Percentiles rank a stretch among this genome's conserved stretches.
These are phyloP conservation scores for Quercus tomentella DNA, from an alignment of 331 rosid genomes.

Conservation along the genomic window DNA sequence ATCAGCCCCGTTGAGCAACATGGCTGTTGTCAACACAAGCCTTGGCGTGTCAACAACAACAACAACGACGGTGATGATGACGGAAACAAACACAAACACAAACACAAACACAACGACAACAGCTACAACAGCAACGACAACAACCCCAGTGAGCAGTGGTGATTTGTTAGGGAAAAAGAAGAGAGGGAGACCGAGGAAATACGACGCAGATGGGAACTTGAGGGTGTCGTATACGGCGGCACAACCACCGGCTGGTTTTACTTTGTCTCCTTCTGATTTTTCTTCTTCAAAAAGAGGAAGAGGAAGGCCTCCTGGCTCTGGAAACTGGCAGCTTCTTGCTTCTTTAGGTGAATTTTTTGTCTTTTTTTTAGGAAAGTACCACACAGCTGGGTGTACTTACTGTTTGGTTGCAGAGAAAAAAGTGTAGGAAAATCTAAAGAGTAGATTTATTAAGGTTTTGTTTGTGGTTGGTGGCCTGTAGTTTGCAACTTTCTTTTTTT, in stretches of 20 bases:
- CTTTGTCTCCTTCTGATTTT: conserved; percentile 41
- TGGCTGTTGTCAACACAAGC: conserved; percentile 13
- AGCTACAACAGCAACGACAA: not conserved
- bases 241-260: conserved; percentile 44
- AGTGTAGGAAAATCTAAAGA: conserved; percentile 1
- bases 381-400: not conserved
- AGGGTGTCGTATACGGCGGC: conserved; percentile 25
- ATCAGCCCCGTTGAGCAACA: conserved; percentile 11
- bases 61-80: not conserved
- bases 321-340: conserved; percentile 51
- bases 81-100: not conserved
- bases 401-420: conserved; percentile 27
- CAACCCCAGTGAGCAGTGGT: conserved; percentile 14
- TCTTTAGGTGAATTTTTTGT: conserved; percentile 52
- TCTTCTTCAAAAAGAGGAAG: conserved; percentile 53
- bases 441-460: not conserved
- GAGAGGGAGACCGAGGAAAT: conserved; percentile 88
- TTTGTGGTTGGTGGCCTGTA: conserved; percentile 8
- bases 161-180: conserved; percentile 65
- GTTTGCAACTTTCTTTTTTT: conserved; percentile 10
- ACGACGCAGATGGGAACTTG: conserved; percentile 65
- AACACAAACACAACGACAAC: not conserved
- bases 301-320: conserved; percentile 55
- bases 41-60: not conserved
- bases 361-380: not conserved